These are phyloP conservation scores for Excoecaria agallocha DNA, from an alignment of 345 rosid species.

Conservation along the genomic window DNA sequence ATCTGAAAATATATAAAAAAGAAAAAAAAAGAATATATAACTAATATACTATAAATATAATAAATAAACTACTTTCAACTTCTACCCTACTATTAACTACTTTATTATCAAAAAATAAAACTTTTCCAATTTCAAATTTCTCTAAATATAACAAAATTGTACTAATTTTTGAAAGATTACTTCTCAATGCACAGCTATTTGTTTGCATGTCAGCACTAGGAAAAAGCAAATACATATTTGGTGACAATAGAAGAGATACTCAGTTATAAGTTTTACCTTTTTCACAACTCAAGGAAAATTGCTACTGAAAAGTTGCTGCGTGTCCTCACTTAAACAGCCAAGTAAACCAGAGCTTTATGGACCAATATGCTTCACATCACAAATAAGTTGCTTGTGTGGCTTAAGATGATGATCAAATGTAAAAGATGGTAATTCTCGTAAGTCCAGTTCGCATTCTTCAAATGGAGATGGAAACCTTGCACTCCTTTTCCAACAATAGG, in stretches of 20 bases:
- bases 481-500: constrained; percentile 39
- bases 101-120: too few species aligned
- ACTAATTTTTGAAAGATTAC: too few species aligned
- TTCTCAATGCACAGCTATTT: too few species aligned
- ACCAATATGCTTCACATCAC: constrained; percentile 51
- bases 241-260: not conserved
- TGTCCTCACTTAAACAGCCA: constrained; percentile 58
- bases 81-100: too few species aligned
- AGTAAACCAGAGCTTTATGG: constrained; percentile 39
- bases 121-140: too few species aligned
- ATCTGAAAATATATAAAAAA: too few species aligned
- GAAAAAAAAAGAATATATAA: too few species aligned
- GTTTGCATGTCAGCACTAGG: not conserved
- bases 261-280: constrained; percentile 4
- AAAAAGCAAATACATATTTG: not conserved
- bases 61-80: too few species aligned
- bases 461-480: constrained; percentile 54
- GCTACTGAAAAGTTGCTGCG: constrained; percentile 54
- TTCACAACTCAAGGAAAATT: constrained; percentile 22
- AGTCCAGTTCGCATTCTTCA: constrained; percentile 54
- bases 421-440: constrained; percentile 70
- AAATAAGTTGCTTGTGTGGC: constrained; percentile 48
- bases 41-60: too few species aligned
- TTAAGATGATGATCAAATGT: constrained; percentile 39
- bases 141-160: too few species aligned